phyloP scores from a whole-genome alignment of 2,329 filamentous ascomycete genomes.

The Cytospora paraplurivora region DNA sequence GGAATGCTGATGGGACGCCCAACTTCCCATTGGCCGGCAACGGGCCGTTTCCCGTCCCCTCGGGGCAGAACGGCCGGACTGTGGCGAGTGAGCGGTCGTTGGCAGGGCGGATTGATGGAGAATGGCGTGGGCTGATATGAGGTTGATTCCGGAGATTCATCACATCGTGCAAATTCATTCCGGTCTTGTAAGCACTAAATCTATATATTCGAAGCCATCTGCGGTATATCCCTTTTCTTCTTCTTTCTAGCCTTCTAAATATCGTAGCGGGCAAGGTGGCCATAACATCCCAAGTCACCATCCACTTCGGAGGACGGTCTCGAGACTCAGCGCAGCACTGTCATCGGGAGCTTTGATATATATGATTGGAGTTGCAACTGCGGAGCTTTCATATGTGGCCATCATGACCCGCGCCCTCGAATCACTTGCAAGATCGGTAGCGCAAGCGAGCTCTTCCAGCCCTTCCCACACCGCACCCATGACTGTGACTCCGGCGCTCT shows the following conservation, averaged over 20 bases:
- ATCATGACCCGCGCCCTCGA: not conserved
- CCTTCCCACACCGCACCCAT: not conserved
- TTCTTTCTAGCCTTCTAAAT: not conserved
- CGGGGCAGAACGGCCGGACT: slow-evolving; percentile 35
- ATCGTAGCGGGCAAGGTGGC: not conserved
- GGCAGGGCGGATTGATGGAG: slow-evolving; percentile 26
- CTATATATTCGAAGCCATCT: not conserved
- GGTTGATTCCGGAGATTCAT: not conserved
- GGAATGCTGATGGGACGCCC: slow-evolving; percentile 40
- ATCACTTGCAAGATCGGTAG: not conserved
- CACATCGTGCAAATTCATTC: not conserved
- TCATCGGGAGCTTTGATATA: not conserved
- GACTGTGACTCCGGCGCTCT: not conserved
- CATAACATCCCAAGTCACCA: not conserved
- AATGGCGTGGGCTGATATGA: not conserved
- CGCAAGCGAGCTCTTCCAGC: not conserved
- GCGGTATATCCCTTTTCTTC: no score
- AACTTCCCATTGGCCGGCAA: slow-evolving; percentile 40
- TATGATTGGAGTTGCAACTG: not conserved
- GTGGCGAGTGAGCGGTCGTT: slow-evolving; percentile 19
- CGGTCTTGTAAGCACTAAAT: not conserved
- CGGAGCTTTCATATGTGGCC: not conserved
- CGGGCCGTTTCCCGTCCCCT: slow-evolving; percentile 38
- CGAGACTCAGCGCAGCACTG: not conserved
- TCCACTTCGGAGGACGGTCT: not conserved